Conservation (phyloP, 192 early-diverging fungal genomes). For the Allomyces arbusculus region DNA sequence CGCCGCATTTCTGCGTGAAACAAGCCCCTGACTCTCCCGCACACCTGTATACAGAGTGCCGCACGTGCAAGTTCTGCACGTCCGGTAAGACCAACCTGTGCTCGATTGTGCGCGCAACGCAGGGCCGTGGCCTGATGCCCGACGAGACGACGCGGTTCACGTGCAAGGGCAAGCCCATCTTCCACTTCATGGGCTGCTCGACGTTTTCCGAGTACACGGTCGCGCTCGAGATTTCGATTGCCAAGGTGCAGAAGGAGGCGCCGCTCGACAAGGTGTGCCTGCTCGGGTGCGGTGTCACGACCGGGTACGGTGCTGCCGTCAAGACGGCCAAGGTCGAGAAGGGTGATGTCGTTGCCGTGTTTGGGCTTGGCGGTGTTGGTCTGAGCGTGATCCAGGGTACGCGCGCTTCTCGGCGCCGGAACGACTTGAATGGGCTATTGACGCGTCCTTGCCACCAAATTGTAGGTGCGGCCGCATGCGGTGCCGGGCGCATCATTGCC, state of each 20-base stretch:
- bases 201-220: slow-evolving; percentile 96
- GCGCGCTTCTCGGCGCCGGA: slow-evolving; percentile 1
- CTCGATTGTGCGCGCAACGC: slow-evolving; percentile 69
- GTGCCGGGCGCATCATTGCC: slow-evolving; percentile 60
- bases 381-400: slow-evolving; percentile 77
- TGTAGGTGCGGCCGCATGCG: slow-evolving; percentile 14
- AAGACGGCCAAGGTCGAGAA: slow-evolving; percentile 78
- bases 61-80: slow-evolving; percentile 92
- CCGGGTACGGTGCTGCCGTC: slow-evolving; percentile 86
- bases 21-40: background rate
- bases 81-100: slow-evolving; percentile 95
- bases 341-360: slow-evolving; percentile 62
- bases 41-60: slow-evolving; percentile 33
- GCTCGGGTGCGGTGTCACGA: slow-evolving; percentile 89
- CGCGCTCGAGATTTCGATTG: slow-evolving; percentile 71
- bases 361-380: slow-evolving; percentile 89
- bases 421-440: no score
- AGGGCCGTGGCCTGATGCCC: slow-evolving; percentile 89
- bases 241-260: slow-evolving; percentile 60
- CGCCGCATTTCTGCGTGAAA: background rate
- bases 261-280: slow-evolving; percentile 72
- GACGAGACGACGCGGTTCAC: slow-evolving; percentile 79
- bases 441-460: background rate
- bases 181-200: slow-evolving; percentile 91
- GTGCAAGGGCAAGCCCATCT: slow-evolving; percentile 68